A percentile compares a stretch with the other conserved stretches of the same genome.
phyloP scores from a whole-genome alignment of 495 filamentous ascomycete species.

The Xylaria flabelliformis region DNA sequence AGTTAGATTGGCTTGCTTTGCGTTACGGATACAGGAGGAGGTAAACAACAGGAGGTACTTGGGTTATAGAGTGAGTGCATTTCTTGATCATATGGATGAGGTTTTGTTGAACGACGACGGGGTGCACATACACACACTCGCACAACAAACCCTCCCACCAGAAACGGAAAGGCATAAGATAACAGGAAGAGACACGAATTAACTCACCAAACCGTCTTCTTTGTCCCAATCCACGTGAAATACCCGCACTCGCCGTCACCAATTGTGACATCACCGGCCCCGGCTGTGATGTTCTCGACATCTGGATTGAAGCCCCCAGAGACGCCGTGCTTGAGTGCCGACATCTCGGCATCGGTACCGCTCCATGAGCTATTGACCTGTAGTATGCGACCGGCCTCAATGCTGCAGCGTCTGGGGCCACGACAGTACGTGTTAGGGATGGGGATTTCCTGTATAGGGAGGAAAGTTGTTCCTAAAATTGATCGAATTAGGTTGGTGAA shows the following conservation, averaged over 20 bases:
- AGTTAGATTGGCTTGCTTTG: not conserved
- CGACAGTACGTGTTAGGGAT: constrained; percentile 23
- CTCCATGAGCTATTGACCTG: constrained; percentile 12
- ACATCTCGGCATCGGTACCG: not conserved
- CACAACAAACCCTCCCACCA: not conserved
- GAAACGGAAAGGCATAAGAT: not conserved
- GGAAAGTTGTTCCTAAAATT: constrained; percentile 9
- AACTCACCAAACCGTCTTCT: constrained; percentile 14
- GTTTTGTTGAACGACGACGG: not conserved
- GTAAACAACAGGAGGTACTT: not conserved
- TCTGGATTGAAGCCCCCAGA: constrained; percentile 4
- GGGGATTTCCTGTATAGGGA: constrained; percentile 11
- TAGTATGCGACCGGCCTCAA: not conserved
- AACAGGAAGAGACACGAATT: not conserved
- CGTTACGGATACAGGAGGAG: not conserved
- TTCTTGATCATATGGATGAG: not conserved
- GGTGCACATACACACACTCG: not conserved
- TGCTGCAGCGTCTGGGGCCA: constrained; percentile 1
- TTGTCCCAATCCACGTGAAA: constrained; percentile 19
- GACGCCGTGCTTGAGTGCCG: not conserved
- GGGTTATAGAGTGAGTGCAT: not conserved
- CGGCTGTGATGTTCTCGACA: not conserved
- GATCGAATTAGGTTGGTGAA: not conserved
- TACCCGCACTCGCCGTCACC: constrained; percentile 18
- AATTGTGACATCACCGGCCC: not conserved